Base-by-base conservation (phyloP, 2,329 filamentous ascomycete genomes). In the Neofusicoccum sp. region DNA sequence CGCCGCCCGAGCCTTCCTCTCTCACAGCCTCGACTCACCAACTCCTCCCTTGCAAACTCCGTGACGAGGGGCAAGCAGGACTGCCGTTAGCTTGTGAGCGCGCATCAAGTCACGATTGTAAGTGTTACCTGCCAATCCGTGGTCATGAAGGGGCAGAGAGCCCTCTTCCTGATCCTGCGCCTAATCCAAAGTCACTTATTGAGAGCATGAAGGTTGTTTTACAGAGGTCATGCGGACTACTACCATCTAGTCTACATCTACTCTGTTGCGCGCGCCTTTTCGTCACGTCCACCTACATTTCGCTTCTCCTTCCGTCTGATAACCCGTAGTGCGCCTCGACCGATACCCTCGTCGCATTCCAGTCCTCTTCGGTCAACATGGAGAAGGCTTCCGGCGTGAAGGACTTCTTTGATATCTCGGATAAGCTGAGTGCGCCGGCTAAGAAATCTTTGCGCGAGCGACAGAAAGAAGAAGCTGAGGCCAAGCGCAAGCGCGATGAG, bases 401-500 rank as follows among this genome's bases (percentile, higher is more conserved):
- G 40, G 75, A 78, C 49, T 93, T 93, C 69, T 88, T 90, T 12
- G 85, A 91, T 68, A 82, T 90, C 62, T 85, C 88, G 61, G 84
- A 87, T 56, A 96, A 96, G 75, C 86, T 95, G 54, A 85, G 89
- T n/a, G 90, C 90, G 51, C 86, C 90, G 0, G 83, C 87, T 63
- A 95, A 93, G 76, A 90, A 95, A 71, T 96, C 91, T 20, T 83
- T 89, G 28, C 96, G 96, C 73, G 93, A 96, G 77, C 88, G 88
- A 68, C 90, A 96, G 73, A 91, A 90, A 74, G 90, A 90, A 62
- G 91, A 96, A 73, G 90, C 90, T 61, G 91, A 96, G 79, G 91
- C 91, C 26, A 96, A 96, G 78, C 87, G 90, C 62, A 83, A 85
- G 67, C 85, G 91, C 66, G 93, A 96, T 75, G 89, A 89, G 69